phyloP scores from a whole-genome alignment of 2,329 filamentous ascomycete species.

The Colletotrichum gloeosporioides region DNA sequence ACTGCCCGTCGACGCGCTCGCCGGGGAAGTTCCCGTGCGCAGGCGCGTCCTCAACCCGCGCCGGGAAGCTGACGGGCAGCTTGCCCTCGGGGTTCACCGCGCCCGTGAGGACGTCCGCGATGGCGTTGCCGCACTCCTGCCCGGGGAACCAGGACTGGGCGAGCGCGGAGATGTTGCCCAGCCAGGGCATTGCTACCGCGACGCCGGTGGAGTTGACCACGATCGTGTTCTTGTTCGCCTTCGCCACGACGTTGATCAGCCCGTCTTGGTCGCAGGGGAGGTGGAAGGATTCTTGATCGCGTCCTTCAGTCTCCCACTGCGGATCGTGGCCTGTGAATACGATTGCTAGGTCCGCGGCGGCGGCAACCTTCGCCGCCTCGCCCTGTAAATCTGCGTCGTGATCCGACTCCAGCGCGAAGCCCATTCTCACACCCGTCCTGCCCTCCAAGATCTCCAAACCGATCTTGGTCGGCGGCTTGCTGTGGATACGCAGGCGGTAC shows the following conservation, averaged over 20 bases:
- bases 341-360: conserved; percentile 58
- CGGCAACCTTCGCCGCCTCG: conserved; percentile 44
- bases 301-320: conserved; percentile 55
- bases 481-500: conserved; percentile 35
- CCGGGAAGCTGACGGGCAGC: conserved; percentile 68
- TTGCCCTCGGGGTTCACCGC: conserved; percentile 69
- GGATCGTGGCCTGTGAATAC: conserved; percentile 69
- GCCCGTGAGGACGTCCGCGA: conserved; percentile 71
- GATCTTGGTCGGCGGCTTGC: conserved; percentile 30
- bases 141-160: conserved; percentile 74
- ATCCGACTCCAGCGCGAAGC: conserved; percentile 34
- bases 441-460: conserved; percentile 38
- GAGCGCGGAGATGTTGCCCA: conserved; percentile 60
- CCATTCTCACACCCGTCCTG: conserved; percentile 34
- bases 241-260: conserved; percentile 62
- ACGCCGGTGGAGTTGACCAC: conserved; percentile 71
- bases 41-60: conserved; percentile 65
- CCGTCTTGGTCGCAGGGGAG: conserved; percentile 66
- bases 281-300: conserved; percentile 61
- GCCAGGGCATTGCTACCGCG: conserved; percentile 65
- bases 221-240: conserved; percentile 64
- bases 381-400: conserved; percentile 62
- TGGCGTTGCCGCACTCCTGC: conserved; percentile 72
- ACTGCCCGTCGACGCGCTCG: conserved; percentile 48
- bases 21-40: conserved; percentile 66